Percentiles rank a stretch among this genome's conserved stretches.
Evolutionary conservation across 192 early-diverging fungal genomes (phyloP).

Genomic region (Coemansia sp.): DNA sequence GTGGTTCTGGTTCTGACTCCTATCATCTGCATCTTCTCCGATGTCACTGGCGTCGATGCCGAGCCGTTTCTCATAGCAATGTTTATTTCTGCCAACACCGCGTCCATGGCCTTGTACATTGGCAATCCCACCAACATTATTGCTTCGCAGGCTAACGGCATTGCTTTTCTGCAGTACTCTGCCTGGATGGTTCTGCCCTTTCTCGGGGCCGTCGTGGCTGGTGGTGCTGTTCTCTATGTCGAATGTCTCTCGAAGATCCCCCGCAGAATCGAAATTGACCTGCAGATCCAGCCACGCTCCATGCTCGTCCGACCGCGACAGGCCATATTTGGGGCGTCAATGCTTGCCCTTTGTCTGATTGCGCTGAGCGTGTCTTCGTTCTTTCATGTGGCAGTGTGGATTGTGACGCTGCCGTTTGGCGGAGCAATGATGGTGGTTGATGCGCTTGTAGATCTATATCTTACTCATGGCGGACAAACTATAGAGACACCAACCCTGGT

Average conservation of each 20-base stretch:
- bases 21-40: constrained; percentile 74
- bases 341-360: constrained; percentile 62
- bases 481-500: not conserved
- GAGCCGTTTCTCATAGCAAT: constrained; percentile 75
- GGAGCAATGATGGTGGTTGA: constrained; percentile 62
- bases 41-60: constrained; percentile 61
- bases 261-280: constrained; percentile 42
- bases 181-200: constrained; percentile 84
- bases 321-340: constrained; percentile 62
- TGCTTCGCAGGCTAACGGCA: constrained; percentile 72
- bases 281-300: constrained; percentile 55
- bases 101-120: constrained; percentile 81
- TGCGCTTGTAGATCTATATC: constrained; percentile 55
- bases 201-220: constrained; percentile 57
- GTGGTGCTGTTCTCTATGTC: constrained; percentile 55
- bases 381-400: constrained; percentile 65
- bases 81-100: constrained; percentile 75
- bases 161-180: constrained; percentile 74
- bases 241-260: constrained; percentile 58
- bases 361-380: constrained; percentile 71
- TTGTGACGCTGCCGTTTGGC: constrained; percentile 79
- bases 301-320: constrained; percentile 61
- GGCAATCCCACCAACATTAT: constrained; percentile 90
- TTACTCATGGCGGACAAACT: constrained; percentile 6
- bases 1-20: constrained; percentile 81